Evolutionary conservation across 345 rosid species (phyloP).

Genomic region (Salix arbutifolia): DNA sequence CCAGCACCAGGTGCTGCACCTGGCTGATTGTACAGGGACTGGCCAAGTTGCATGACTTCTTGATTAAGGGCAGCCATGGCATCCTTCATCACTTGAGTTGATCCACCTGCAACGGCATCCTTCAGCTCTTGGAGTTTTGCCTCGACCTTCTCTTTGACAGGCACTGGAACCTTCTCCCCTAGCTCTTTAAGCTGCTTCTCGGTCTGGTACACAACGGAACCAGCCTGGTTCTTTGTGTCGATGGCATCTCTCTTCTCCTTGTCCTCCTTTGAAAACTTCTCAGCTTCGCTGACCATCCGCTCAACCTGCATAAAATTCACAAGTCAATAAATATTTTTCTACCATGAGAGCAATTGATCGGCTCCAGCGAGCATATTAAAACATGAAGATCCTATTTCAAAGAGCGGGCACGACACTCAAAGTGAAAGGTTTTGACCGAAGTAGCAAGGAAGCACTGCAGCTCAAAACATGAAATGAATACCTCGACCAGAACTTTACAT

Average conservation of each 20-base stretch:
- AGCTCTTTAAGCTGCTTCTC: conserved; percentile 94
- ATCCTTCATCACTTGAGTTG: conserved; percentile 76
- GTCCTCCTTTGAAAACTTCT: conserved; percentile 81
- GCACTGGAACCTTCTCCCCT: conserved; percentile 82
- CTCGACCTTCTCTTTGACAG: conserved; percentile 89
- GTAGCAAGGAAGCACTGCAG: neutral
- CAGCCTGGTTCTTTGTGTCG: conserved; percentile 98
- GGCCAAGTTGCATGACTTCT: conserved; percentile 95
- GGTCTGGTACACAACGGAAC: conserved; percentile 83
- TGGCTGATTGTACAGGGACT: conserved; percentile 82
- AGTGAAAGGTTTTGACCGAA: no score
- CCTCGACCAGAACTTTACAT: neutral
- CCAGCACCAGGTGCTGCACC: conserved; percentile 53
- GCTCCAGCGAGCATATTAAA: neutral
- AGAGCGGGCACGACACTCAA: neutral
- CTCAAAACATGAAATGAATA: neutral
- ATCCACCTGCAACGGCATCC: conserved; percentile 63
- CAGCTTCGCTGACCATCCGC: conserved; percentile 86
- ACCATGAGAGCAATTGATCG: neutral
- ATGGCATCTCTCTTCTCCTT: conserved; percentile 93
- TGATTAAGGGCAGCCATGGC: conserved; percentile 84
- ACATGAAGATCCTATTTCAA: neutral
- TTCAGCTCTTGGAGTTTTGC: conserved; percentile 74
- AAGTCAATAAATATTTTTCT: neutral
- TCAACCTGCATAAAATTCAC: conserved; percentile 50